A percentile compares a stretch with the other conserved stretches of the same genome.
phyloP scores from a whole-genome alignment of 306 rosid species.

The Corylus avellana region DNA sequence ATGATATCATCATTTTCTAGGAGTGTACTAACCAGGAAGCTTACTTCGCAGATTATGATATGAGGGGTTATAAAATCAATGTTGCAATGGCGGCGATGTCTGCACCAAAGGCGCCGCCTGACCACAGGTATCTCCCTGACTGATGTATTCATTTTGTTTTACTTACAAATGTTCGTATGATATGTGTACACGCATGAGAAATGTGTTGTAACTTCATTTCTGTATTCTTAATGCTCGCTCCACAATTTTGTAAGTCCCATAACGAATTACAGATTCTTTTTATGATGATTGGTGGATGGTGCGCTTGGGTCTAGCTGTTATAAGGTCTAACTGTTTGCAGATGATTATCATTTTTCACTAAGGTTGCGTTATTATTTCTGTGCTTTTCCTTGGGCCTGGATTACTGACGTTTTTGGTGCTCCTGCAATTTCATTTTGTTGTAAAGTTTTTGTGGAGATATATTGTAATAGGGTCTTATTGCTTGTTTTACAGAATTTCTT shows the following conservation, averaged over 20 bases:
- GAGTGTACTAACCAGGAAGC: constrained; percentile 20
- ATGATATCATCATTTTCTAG: not conserved
- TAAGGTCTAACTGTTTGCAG: not conserved
- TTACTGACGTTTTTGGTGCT: not conserved
- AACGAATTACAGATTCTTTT: not conserved
- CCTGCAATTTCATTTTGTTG: not conserved
- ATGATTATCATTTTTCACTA: not conserved
- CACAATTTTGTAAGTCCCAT: not conserved
- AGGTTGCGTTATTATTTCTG: not conserved
- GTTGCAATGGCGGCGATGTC: constrained; percentile 96
- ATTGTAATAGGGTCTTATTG: not conserved
- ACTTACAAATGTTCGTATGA: not conserved
- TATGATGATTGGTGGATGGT: not conserved
- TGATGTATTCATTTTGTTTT: not conserved
- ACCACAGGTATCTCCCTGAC: constrained; percentile 63
- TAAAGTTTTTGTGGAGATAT: not conserved
- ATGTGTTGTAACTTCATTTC: not conserved
- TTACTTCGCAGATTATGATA: constrained; percentile 64
- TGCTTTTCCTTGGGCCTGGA: not conserved
- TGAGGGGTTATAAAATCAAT: constrained; percentile 83
- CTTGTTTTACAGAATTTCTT: not conserved
- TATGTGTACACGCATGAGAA: not conserved
- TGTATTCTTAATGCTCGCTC: not conserved
- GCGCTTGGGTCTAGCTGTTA: not conserved
- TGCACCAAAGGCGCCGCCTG: constrained; percentile 83